A percentile compares a stretch with the other conserved stretches of the same genome.
Evolutionary conservation across 2,329 filamentous ascomycete genomes (phyloP).

Genomic region (Xylaria sp.): DNA sequence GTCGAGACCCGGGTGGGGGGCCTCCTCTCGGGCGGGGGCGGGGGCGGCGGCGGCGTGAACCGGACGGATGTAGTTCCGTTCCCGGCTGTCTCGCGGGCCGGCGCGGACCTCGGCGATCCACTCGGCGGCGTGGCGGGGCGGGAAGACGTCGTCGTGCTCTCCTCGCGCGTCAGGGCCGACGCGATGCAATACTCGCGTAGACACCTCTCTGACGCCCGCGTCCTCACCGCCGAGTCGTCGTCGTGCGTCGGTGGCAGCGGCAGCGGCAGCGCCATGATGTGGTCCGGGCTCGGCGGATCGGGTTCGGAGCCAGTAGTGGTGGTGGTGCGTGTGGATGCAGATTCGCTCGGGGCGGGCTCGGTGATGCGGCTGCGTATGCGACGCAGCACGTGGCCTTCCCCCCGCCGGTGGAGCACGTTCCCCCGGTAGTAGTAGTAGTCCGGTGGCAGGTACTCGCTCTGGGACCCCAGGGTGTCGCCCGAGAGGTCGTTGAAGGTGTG

Average conservation of each 20-base stretch:
- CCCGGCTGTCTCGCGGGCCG: constrained; percentile 28
- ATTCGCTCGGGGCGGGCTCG: constrained; percentile 31
- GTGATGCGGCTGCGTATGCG: constrained; percentile 6
- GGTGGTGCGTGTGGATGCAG: constrained; percentile 62
- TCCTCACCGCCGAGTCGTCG: constrained; percentile 11
- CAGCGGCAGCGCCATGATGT: neutral
- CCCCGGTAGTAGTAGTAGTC: constrained; percentile 9
- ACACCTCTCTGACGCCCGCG: constrained; percentile 9
- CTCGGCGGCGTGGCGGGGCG: constrained; percentile 32
- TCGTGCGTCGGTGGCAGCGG: neutral
- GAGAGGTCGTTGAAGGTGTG: constrained; percentile 11
- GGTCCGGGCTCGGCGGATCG: constrained; percentile 24
- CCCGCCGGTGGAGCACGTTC: constrained; percentile 9
- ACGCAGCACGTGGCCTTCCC: constrained; percentile 1
- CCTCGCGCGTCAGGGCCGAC: constrained; percentile 8
- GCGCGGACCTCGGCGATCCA: constrained; percentile 31
- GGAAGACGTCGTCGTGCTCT: constrained; percentile 27
- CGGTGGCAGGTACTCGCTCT: constrained; percentile 10
- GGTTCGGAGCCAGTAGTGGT: constrained; percentile 61
- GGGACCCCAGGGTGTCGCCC: constrained; percentile 7
- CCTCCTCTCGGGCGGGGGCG: constrained; percentile 7
- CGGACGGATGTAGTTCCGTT: constrained; percentile 31
- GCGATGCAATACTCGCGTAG: constrained; percentile 13
- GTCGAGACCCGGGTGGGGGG: constrained; percentile 15
- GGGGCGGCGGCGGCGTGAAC: constrained; percentile 8